Evolutionary conservation across 371 early-diverging fungal genomes (phyloP).

Genomic region (Batkoa obscura): DNA sequence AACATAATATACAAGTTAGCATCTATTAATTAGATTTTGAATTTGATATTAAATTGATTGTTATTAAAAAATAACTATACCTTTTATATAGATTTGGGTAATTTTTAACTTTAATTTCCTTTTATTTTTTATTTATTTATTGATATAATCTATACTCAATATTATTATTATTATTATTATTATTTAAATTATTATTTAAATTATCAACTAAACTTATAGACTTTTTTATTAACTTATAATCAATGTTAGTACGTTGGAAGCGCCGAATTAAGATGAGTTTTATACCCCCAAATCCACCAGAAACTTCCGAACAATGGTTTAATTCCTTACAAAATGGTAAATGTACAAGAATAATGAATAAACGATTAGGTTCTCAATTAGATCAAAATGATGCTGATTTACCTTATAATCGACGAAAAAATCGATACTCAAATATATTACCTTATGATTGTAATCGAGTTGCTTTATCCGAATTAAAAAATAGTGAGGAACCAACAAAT

Average conservation of each 20-base stretch:
- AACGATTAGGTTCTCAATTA: neutral
- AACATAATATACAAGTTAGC: too few species aligned
- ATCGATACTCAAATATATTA: neutral
- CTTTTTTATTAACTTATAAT: too few species aligned
- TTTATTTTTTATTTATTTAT: too few species aligned
- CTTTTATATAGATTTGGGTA: too few species aligned
- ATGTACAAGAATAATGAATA: neutral
- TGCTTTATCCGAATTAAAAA: neutral
- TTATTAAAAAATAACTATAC: too few species aligned
- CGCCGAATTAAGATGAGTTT: neutral
- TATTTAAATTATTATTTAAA: too few species aligned
- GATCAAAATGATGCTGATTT: neutral
- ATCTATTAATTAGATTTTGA: too few species aligned
- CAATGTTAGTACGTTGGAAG: neutral
- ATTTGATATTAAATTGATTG: too few species aligned
- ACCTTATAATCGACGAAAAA: conserved; percentile 1
- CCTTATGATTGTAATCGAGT: conserved; percentile 4
- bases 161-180: too few species aligned
- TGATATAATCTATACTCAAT: too few species aligned
- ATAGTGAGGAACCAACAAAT: conserved; percentile 16
- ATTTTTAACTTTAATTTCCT: too few species aligned
- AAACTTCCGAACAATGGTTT: neutral
- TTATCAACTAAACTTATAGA: too few species aligned
- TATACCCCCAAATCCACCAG: neutral
- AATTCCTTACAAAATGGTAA: neutral